These are phyloP conservation scores for Pseudogymnoascus sp. DNA, from an alignment of 2,329 filamentous ascomycete genomes.

Conservation along the genomic window DNA sequence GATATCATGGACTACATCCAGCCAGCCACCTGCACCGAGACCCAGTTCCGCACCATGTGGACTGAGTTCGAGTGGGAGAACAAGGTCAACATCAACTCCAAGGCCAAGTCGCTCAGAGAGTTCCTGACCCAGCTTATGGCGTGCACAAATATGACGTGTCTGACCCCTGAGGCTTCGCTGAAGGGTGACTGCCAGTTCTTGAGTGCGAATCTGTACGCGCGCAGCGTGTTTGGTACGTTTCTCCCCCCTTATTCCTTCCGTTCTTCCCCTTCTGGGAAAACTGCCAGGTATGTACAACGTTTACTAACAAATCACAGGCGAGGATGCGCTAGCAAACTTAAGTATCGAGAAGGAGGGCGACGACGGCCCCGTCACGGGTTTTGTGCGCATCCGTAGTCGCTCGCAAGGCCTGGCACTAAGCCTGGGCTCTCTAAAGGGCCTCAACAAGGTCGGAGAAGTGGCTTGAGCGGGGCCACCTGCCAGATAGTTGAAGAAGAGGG, in stretches of 20 bases:
- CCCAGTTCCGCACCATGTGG: conserved; percentile 99
- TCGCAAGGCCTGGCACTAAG: conserved; percentile 92
- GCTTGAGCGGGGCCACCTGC: conserved; percentile 17
- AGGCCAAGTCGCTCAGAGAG: conserved; percentile 81
- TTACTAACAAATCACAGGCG: conserved; percentile 50
- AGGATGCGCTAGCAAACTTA: conserved; percentile 94
- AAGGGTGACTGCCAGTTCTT: conserved; percentile 98
- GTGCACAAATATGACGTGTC: conserved; percentile 95
- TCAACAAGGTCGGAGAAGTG: conserved; percentile 63
- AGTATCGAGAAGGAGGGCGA: conserved; percentile 98
- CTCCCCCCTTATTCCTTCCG: not conserved
- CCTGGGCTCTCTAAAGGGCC: conserved; percentile 85
- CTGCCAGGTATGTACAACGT: not conserved
- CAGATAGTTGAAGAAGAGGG: not conserved
- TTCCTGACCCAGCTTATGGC: conserved; percentile 95
- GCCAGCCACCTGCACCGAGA: conserved; percentile 91
- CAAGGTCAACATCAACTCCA: conserved; percentile 99
- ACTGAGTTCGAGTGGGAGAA: conserved; percentile 99
- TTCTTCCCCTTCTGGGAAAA: not conserved
- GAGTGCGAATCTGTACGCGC: conserved; percentile 91
- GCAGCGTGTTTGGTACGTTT: conserved; percentile 89
- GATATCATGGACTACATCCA: conserved; percentile 99
- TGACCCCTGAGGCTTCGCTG: conserved; percentile 91
- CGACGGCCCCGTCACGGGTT: conserved; percentile 89
- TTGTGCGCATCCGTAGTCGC: conserved; percentile 94